These are phyloP conservation scores for Aureococcus anophagefferens DNA, from an alignment of 108 stramenopile species.

Conservation along the genomic window DNA sequence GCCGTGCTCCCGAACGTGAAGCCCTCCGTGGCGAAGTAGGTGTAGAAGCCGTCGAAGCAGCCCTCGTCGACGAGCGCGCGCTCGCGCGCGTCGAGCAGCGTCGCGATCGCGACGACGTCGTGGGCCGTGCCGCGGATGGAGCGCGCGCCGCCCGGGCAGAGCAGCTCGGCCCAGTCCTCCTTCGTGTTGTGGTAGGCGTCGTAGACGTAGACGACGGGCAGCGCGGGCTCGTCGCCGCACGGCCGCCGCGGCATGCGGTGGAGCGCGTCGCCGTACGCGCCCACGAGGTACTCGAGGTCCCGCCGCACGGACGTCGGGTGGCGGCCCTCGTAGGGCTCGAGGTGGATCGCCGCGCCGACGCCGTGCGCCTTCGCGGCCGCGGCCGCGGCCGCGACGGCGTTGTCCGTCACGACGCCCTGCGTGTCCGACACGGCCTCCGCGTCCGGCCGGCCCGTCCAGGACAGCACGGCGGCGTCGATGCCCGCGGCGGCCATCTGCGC, in stretches of 20 bases:
- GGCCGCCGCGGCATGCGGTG: neutral
- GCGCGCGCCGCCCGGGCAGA: neutral
- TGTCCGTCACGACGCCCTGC: slow-evolving; percentile 19
- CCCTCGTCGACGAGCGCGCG: neutral
- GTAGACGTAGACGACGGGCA: slow-evolving; percentile 15
- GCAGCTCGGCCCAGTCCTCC: slow-evolving; percentile 7
- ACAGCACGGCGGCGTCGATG: slow-evolving; percentile 11
- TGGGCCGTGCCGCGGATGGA: slow-evolving; percentile 3
- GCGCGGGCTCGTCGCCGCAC: neutral
- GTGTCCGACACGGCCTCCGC: slow-evolving; percentile 5
- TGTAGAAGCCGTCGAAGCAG: slow-evolving; percentile 21
- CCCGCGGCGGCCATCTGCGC: slow-evolving; percentile 1
- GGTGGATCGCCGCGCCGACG: slow-evolving; percentile 13
- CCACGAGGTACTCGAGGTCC: slow-evolving; percentile 14
- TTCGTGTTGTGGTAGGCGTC: slow-evolving; percentile 19
- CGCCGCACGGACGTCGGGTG: neutral
- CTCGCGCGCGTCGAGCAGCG: neutral
- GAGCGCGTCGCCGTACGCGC: slow-evolving; percentile 2
- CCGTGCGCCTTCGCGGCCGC: neutral
- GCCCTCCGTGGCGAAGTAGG: slow-evolving; percentile 18
- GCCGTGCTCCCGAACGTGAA: slow-evolving; percentile 8
- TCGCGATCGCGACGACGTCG: neutral
- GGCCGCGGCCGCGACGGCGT: neutral
- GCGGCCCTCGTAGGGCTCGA: slow-evolving; percentile 19
- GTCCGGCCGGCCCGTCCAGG: slow-evolving; percentile 21